Percentiles rank a stretch among this genome's conserved stretches.
Conservation (phyloP, 2,329 filamentous ascomycete species). For the Fonsecaea pugnacius region DNA sequence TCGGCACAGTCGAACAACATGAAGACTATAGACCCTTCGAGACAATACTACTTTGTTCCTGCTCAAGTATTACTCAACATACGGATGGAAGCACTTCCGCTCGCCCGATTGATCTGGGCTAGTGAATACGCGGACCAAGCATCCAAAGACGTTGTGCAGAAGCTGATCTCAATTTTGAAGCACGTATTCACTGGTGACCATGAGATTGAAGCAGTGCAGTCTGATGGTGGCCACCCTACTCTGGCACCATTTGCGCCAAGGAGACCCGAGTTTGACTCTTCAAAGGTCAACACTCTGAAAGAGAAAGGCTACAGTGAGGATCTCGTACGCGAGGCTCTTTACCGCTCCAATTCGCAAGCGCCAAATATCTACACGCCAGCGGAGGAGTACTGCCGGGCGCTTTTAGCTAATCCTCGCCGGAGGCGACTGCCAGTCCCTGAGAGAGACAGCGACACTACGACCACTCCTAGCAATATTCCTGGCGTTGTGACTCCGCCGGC, state of each 20-base stretch:
- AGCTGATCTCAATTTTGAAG: conserved; percentile 81
- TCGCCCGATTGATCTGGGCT: conserved; percentile 75
- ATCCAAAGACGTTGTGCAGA: conserved; percentile 74
- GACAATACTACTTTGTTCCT: conserved; percentile 65
- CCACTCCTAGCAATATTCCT: conserved; percentile 39
- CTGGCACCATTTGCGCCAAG: conserved; percentile 53
- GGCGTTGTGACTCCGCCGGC: conserved; percentile 15
- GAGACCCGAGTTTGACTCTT: conserved; percentile 56
- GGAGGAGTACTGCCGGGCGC: conserved; percentile 74
- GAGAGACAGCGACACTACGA: conserved; percentile 27
- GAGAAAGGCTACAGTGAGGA: conserved; percentile 61
- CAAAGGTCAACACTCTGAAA: conserved; percentile 50
- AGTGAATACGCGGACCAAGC: conserved; percentile 82
- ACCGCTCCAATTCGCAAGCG: conserved; percentile 72
- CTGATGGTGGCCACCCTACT: conserved; percentile 62
- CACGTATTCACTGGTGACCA: conserved; percentile 76
- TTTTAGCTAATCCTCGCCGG: conserved; percentile 62
- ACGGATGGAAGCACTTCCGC: conserved; percentile 76
- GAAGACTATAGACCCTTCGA: conserved; percentile 58
- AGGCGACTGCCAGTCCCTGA: conserved; percentile 67
- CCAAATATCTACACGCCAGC: conserved; percentile 48
- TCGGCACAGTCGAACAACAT: conserved; percentile 66
- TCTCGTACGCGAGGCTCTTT: conserved; percentile 77
- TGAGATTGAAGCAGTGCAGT: conserved; percentile 69
- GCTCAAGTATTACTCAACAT: conserved; percentile 85